Evolutionary conservation across 106 monocot genomes (phyloP).

Genomic region (Iris macrosiphon): DNA sequence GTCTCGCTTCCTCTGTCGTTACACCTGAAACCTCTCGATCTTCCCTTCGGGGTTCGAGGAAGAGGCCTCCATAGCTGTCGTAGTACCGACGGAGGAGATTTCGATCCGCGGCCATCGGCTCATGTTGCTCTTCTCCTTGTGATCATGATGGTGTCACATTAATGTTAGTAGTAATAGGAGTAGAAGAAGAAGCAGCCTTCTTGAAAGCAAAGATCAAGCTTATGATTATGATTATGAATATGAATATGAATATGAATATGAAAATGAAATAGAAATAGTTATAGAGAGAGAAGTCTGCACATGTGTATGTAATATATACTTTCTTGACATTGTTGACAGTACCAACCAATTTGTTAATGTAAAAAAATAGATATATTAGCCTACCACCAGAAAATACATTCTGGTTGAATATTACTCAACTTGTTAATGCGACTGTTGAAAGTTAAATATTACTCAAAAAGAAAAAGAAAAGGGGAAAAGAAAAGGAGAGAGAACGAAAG

Average conservation of each 20-base stretch:
- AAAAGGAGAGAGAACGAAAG: too few species aligned
- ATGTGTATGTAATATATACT: too few species aligned
- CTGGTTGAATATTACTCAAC: too few species aligned
- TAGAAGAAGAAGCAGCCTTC: not conserved
- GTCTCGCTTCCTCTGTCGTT: constrained; percentile 41
- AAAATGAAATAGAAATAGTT: not conserved
- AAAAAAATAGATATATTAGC: too few species aligned
- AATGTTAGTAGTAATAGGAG: not conserved
- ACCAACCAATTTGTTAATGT: too few species aligned
- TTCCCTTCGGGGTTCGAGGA: not conserved
- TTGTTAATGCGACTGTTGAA: too few species aligned
- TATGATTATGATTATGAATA: constrained; percentile 16
- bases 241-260: not conserved
- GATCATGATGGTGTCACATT: not conserved
- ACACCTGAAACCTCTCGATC: not conserved
- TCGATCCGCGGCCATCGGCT: constrained; percentile 31
- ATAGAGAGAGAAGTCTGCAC: not conserved
- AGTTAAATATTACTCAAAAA: too few species aligned
- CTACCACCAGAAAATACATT: too few species aligned
- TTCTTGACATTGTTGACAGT: too few species aligned
- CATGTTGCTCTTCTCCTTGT: constrained; percentile 3
- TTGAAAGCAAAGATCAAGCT: not conserved
- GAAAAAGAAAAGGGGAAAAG: too few species aligned
- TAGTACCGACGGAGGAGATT: constrained; percentile 31
- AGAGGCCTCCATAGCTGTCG: constrained; percentile 14